Evolutionary conservation across 2,329 filamentous ascomycete species (phyloP), one percentile per base, ranked within the genome.

Genomic region (Emydomyces testavorans): DNA sequence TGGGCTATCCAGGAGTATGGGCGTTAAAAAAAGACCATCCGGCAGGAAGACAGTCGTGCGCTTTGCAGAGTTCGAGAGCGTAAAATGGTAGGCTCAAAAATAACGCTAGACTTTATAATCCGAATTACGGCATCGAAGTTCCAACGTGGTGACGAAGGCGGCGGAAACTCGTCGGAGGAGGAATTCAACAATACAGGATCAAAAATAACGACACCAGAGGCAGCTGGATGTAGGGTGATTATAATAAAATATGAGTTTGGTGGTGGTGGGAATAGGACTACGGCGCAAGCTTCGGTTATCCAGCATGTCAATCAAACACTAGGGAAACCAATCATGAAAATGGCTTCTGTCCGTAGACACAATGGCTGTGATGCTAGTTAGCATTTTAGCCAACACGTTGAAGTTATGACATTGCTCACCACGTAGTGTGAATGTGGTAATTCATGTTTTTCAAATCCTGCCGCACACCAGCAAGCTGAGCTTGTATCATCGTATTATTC

Each of bases 401-500:
- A 43, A 38, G 16, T 5, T 7, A 39, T 4, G n/a, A n/a, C 4
- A 16, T 26, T 36, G 24, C 51, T 50, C 26, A 50, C 51, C 21
- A n/a, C 11, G 28, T 37, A 6, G 48, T 38, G 35, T 53, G 47
- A 4, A 49, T 42, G 29, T 53, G 51, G 16, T 40, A 52, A 15
- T 50, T 31, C 41, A 44, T 36, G 35, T 53, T 48, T 28, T 20
- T 50, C 42, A 54, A 40, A 32, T 54, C 52, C 21, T 46, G 40
- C 26, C 50, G 35, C 38, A 52, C 48, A n/a, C 38, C 29, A 21
- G 48, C 50, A 24, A 48, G 48, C 40, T 50, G 51, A 34, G 46
- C 51, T 18, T 50, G 50, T 23, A 52, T 49, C 47, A 40, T 52
- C 3, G 29, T 47, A 29, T 52, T 48, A 37, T 52, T 48, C 57